A percentile compares a stretch with the other conserved stretches of the same genome.
phyloP scores from a whole-genome alignment of 2,329 filamentous ascomycete species.

The Aspergillus fumigatiaffinis region DNA sequence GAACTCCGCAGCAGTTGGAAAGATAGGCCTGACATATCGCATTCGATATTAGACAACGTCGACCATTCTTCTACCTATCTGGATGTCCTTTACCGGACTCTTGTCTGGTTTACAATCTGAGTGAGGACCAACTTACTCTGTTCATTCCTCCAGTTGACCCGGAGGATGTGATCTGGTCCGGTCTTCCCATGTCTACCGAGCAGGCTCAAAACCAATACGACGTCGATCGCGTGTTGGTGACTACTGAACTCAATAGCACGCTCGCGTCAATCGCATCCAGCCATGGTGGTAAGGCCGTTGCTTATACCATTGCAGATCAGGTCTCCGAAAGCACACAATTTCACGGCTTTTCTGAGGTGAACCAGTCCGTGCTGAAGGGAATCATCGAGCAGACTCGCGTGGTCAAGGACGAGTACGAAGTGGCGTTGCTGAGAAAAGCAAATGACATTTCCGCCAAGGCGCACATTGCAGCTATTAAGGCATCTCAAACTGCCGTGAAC shows the following conservation, averaged over 20 bases:
- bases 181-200: constrained; percentile 71
- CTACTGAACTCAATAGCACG: constrained; percentile 70
- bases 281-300: constrained; percentile 44
- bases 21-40: constrained; percentile 2
- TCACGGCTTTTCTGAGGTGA: constrained; percentile 62
- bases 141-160: constrained; percentile 86
- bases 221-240: constrained; percentile 71
- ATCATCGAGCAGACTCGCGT: constrained; percentile 79
- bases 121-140: constrained; percentile 68
- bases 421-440: constrained; percentile 75
- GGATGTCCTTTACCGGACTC: constrained; percentile 80
- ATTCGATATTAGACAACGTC: constrained; percentile 63
- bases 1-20: neutral
- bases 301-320: constrained; percentile 76
- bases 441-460: constrained; percentile 74
- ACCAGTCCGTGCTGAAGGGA: constrained; percentile 57
- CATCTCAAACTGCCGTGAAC: constrained; percentile 61
- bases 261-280: constrained; percentile 49
- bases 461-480: constrained; percentile 67
- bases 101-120: constrained; percentile 75
- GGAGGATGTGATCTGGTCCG: constrained; percentile 91
- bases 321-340: constrained; percentile 70
- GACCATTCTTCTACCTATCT: constrained; percentile 92
- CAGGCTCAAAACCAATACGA: constrained; percentile 77
- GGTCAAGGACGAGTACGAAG: constrained; percentile 80